Base-by-base conservation (phyloP, 2,329 filamentous ascomycete species). In the Pseudogymnoascus sp. region DNA sequence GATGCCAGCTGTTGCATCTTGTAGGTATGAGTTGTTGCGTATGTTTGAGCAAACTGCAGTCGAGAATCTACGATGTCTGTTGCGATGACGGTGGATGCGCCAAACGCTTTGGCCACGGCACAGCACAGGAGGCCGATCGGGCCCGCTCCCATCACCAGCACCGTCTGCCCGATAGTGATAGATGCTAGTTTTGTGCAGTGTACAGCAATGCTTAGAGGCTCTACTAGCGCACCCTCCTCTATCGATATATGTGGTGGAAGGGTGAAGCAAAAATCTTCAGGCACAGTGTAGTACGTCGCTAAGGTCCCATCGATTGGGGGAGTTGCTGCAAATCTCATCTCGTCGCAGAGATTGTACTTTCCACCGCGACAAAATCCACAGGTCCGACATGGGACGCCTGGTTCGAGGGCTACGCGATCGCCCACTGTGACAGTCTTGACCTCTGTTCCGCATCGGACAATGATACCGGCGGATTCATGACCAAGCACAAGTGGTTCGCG, bases 81-180 rank as follows among this genome's bases (percentile, higher is more conserved):
- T 0, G 77, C 75, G 9, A 83, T 74, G 2, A 82, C 77, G 35
- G 74, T 78, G 62, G 74, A 74, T 0, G 78, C 80, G 1, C 74
- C 76, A 26, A 78, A 76, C 0, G 77, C 77, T 62, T 80, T 77
- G 17, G 78, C 75, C 21, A 82, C 78, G 3, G 78, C 78, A 62
- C 78, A 75, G 53, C 75, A 79, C 1, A 82, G 70, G 1, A 80
- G 65, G 0, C 81, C 80, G 5, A 83, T 80, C 0, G 80, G 79
- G 0, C 80, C 80, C 11, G 78, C 80, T 0, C 81, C 81, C 15
- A 82, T 76, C 5, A 83, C 76, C 0, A 80, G 71, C 2, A 82
- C 76, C 0, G 76, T 79, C 61, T 80, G 75, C 13, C 44, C 44
- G 44, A 28, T 28, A n/a, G 44, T 28, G 44, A 50, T 50, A n/a